Evolutionary conservation across 2,329 filamentous ascomycete species (phyloP), one percentile per base, ranked within the genome.

Genomic region (Graphilbum fragrans): DNA sequence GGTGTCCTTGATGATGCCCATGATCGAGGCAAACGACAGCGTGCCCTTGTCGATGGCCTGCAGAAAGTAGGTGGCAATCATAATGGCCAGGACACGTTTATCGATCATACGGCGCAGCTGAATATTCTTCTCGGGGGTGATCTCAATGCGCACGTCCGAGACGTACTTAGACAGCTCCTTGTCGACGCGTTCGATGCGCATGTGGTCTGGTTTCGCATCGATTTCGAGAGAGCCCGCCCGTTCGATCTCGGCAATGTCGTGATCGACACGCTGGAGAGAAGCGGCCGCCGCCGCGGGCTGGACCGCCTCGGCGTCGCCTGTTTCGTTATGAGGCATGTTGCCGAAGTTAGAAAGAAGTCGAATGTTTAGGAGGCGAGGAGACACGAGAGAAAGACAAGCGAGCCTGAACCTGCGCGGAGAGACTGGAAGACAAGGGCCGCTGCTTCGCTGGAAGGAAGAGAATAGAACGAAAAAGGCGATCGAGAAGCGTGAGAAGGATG

Each of bases 31-130:
- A 68, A 67, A 81, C 1, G 69, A 74, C 52, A 82, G 61, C 1
- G 77, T 82, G 21, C 76, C 77, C 57, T 82, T 82, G 57, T 82
- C 78, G 36, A 82, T 66, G 36, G 76, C 71, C 53, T 83, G 82
- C 19, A 86, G 59, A 53, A 86, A 84, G 58, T 86, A 86, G 0
- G 80, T 84, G 37, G 70, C 57, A 43, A 86, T 70, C 82, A 87
- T 86, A 55, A 86, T 66, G 2, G 69, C 59, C 35, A 88, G 61
- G 3, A 86, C 71, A 25, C 81, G 72, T 46, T 65, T 69, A 58
- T 86, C 80, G 49, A 86, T 82, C 63, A 77, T 63, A 39, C 59
- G 68, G 47, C 74, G 76, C 40, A 87, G 65, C 23, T 79, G 64
- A 32, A 59, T 66, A 57, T 74, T 78, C 41, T 80, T 74, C 44